Evolutionary conservation across 345 rosid genomes (phyloP).

Genomic region (Boechera stricta): DNA sequence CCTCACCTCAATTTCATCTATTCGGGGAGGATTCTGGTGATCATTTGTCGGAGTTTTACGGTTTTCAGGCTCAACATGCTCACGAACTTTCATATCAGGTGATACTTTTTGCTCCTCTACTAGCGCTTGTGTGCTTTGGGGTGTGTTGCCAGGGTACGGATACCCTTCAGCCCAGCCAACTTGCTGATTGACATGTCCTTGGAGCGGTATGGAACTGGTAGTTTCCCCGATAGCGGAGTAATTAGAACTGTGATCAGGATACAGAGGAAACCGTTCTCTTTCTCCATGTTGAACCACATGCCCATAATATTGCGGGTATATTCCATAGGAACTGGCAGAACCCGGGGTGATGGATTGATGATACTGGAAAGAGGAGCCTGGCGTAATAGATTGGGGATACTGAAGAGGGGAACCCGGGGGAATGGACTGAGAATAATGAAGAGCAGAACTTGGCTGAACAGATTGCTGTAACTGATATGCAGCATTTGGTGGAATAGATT

Average conservation of each 20-base stretch:
- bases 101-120: conserved; percentile 48
- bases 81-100: conserved; percentile 51
- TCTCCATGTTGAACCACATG: conserved; percentile 56
- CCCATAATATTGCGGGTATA: conserved; percentile 52
- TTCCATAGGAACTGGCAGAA: conserved; percentile 56
- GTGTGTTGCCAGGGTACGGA: conserved; percentile 47
- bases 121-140: conserved; percentile 46
- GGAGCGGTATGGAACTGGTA: conserved; percentile 49
- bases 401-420: conserved; percentile 34
- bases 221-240: conserved; percentile 49
- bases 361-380: conserved; percentile 50
- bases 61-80: conserved; percentile 47
- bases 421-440: conserved; percentile 46
- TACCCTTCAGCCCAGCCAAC: conserved; percentile 52
- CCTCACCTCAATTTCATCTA: conserved; percentile 48
- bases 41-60: conserved; percentile 39
- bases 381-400: conserved; percentile 34
- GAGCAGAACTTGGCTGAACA: conserved; percentile 38
- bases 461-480: conserved; percentile 41
- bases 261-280: conserved; percentile 49
- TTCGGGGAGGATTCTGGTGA: conserved; percentile 45
- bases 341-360: conserved; percentile 49
- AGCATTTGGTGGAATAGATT: conserved; percentile 27
- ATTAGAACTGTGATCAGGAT: conserved; percentile 48
- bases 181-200: conserved; percentile 52